These are phyloP conservation scores for Lachnellula occidentalis DNA, from an alignment of 2,329 filamentous ascomycete genomes.

Conservation along the genomic window DNA sequence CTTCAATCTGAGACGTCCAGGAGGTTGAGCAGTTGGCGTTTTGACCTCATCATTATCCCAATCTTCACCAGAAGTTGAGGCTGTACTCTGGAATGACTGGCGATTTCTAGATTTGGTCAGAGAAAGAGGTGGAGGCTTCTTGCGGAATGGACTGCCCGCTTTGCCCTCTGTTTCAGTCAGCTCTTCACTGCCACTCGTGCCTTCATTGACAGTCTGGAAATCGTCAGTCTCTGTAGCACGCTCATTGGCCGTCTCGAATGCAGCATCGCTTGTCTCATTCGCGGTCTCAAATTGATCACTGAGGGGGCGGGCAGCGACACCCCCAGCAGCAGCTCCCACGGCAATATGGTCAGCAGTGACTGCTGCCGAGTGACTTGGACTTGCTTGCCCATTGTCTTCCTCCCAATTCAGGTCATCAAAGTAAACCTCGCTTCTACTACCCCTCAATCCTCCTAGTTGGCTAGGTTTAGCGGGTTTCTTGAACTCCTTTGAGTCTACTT, in stretches of 20 bases:
- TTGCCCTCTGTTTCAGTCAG: constrained; percentile 76
- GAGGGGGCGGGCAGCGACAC: constrained; percentile 13
- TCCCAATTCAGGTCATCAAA: constrained; percentile 85
- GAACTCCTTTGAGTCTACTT: constrained; percentile 59
- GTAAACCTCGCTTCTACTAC: constrained; percentile 71
- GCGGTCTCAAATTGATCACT: constrained; percentile 75
- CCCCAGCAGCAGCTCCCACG: constrained; percentile 27
- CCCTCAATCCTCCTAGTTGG: constrained; percentile 69
- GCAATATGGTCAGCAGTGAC: constrained; percentile 28
- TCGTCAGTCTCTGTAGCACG: constrained; percentile 83
- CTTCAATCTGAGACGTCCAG: constrained; percentile 66
- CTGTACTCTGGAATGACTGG: constrained; percentile 76
- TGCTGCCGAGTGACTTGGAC: constrained; percentile 47
- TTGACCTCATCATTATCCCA: constrained; percentile 57
- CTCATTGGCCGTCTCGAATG: constrained; percentile 72
- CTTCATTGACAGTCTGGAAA: constrained; percentile 90
- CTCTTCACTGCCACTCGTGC: constrained; percentile 66
- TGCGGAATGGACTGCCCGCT: constrained; percentile 29
- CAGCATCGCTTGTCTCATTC: constrained; percentile 65
- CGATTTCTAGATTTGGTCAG: constrained; percentile 49
- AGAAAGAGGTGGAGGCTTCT: constrained; percentile 36
- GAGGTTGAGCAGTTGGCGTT: constrained; percentile 58
- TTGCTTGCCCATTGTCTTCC: constrained; percentile 57
- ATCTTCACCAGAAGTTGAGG: constrained; percentile 79
- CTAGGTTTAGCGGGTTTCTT: constrained; percentile 74